Percentiles rank a stretch among this genome's conserved stretches.
These are phyloP conservation scores for Saposhnikovia divaricata DNA, from an alignment of 129 eudicot species.

Conservation along the genomic window DNA sequence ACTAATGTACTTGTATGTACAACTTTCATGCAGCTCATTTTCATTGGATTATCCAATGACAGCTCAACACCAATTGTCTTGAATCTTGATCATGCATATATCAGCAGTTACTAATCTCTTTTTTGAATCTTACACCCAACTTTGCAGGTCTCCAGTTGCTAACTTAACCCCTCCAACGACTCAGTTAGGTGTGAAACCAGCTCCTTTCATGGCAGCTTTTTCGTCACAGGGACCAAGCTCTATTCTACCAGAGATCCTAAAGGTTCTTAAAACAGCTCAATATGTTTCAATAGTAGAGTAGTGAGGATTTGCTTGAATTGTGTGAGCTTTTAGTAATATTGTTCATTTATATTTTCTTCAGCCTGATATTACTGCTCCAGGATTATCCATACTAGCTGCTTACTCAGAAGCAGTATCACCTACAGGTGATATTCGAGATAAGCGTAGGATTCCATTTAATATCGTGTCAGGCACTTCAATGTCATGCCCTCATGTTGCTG, in stretches of 20 bases:
- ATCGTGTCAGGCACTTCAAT: conserved; percentile 82
- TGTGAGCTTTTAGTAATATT: conserved; percentile 1
- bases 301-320: background rate
- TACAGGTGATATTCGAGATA: conserved; percentile 60
- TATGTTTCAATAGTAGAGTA: background rate
- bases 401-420: conserved; percentile 75
- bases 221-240: conserved; percentile 70
- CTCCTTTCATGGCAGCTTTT: conserved; percentile 89
- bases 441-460: conserved; percentile 51
- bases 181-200: conserved; percentile 64
- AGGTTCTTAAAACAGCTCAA: conserved; percentile 29
- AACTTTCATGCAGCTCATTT: background rate
- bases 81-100: background rate
- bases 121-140: background rate
- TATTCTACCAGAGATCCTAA: conserved; percentile 59
- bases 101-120: background rate
- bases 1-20: background rate
- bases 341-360: conserved; percentile 14
- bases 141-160: conserved; percentile 54
- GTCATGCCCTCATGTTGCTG: conserved; percentile 96
- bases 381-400: conserved; percentile 83
- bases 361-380: conserved; percentile 94
- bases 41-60: background rate
- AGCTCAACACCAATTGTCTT: background rate
- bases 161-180: conserved; percentile 51